Percentiles rank a stretch among this genome's conserved stretches.
Evolutionary conservation across 192 early-diverging fungal genomes (phyloP).

Genomic region (Linnemannia schmuckeri): DNA sequence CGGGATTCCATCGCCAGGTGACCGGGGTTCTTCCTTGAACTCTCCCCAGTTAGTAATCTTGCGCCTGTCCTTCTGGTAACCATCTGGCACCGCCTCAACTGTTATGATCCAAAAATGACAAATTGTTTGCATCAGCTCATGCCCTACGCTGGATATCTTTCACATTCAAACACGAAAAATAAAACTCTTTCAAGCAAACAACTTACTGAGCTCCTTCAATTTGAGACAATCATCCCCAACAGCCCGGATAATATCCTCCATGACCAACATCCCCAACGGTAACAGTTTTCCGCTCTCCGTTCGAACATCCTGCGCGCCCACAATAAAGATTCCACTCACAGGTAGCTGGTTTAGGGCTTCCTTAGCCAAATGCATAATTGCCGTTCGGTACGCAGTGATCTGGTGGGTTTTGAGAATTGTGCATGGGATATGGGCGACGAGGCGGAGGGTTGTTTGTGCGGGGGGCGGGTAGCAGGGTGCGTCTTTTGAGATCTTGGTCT

Average conservation of each 20-base stretch:
- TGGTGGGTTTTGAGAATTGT: slow-evolving; percentile 56
- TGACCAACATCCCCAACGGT: slow-evolving; percentile 80
- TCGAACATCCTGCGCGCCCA: slow-evolving; percentile 81
- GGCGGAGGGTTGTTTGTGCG: slow-evolving; percentile 66
- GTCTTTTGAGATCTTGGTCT: slow-evolving; percentile 70
- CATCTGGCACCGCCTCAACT: slow-evolving; percentile 77
- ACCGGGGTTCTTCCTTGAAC: slow-evolving; percentile 53
- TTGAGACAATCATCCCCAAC: slow-evolving; percentile 64
- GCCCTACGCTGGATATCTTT: background rate
- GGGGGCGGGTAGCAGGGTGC: slow-evolving; percentile 57
- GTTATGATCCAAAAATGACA: slow-evolving; percentile 13
- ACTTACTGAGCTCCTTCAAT: slow-evolving; percentile 67
- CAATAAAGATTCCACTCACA: slow-evolving; percentile 72
- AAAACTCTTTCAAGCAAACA: background rate
- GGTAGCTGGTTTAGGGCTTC: slow-evolving; percentile 70
- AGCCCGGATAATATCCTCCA: slow-evolving; percentile 78
- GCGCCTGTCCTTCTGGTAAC: slow-evolving; percentile 69
- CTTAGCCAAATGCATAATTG: slow-evolving; percentile 71
- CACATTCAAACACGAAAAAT: background rate
- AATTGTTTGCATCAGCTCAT: background rate
- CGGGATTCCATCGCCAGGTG: slow-evolving; percentile 48
- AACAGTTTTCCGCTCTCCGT: slow-evolving; percentile 73
- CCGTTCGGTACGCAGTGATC: slow-evolving; percentile 71
- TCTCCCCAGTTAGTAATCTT: slow-evolving; percentile 45
- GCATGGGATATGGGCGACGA: slow-evolving; percentile 74